phyloP scores from a whole-genome alignment of 1,284 basidiomycete genomes.

The Papiliotrema nemorosa region DNA sequence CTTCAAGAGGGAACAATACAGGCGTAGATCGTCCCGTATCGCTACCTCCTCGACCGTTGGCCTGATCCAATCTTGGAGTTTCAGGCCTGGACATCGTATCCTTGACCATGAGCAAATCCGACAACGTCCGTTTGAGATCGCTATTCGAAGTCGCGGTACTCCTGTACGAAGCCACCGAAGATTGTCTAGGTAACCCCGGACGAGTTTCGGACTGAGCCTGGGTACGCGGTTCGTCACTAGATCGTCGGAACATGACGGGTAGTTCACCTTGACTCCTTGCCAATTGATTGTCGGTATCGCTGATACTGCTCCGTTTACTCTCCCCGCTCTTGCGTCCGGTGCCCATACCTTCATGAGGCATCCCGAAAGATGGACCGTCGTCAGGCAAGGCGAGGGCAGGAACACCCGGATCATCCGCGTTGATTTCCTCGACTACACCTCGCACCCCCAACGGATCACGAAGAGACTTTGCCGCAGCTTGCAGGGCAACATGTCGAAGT shows the following conservation, averaged over 20 bases:
- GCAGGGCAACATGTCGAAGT: conserved; percentile 66
- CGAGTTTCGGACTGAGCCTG: neutral
- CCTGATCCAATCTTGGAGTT: neutral
- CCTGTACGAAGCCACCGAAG: neutral
- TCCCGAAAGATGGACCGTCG: too few relatives aligned
- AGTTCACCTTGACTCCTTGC: conserved; percentile 23
- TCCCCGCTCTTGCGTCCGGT: neutral
- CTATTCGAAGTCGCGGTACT: neutral
- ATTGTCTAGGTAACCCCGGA: neutral
- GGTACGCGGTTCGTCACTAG: conserved; percentile 14
- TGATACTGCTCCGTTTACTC: neutral
- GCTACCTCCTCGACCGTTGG: neutral
- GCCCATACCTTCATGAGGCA: conserved; percentile 3
- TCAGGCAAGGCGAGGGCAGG: conserved; percentile 14
- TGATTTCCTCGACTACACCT: conserved; percentile 27
- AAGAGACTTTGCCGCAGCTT: conserved; percentile 60
- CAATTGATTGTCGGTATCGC: neutral
- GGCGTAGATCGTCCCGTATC: conserved; percentile 4
- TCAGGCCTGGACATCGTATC: neutral
- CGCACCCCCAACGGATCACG: conserved; percentile 22
- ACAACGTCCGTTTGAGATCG: neutral
- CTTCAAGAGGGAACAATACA: conserved; percentile 7
- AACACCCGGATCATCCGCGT: conserved; percentile 5
- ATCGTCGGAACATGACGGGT: conserved; percentile 19
- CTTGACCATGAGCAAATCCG: neutral